Conservation (phyloP, 768 basidiomycete species). For the Tubosaeta brunneosetosa region DNA sequence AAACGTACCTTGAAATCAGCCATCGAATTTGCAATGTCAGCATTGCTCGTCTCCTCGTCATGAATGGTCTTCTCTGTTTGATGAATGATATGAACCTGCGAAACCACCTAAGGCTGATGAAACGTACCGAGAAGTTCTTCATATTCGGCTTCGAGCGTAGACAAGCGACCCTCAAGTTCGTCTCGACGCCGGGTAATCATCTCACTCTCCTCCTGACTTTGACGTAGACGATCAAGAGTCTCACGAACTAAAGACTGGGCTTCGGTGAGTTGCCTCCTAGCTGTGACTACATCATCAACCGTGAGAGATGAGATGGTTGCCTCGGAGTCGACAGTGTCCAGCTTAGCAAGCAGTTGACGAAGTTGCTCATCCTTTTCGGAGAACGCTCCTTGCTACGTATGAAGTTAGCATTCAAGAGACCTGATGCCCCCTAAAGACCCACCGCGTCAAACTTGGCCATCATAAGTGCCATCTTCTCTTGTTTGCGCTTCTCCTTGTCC, state of each 20-base stretch:
- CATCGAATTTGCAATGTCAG: conserved; percentile 79
- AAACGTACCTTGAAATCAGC: conserved; percentile 77
- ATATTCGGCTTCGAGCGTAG: conserved; percentile 85
- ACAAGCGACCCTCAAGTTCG: conserved; percentile 80
- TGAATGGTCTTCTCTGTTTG: conserved; percentile 82
- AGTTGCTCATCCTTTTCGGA: conserved; percentile 95
- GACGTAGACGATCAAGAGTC: conserved; percentile 82
- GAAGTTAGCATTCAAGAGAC: conserved; percentile 4
- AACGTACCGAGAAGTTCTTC: conserved; percentile 89
- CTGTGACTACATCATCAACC: conserved; percentile 71
- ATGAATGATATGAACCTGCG: conserved; percentile 7
- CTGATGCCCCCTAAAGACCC: conserved; percentile 26
- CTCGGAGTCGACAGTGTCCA: conserved; percentile 74
- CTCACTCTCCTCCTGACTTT: conserved; percentile 91
- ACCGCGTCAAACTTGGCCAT: conserved; percentile 99
- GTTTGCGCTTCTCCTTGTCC: conserved; percentile 98
- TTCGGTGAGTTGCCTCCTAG: conserved; percentile 85
- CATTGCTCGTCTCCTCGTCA: conserved; percentile 82
- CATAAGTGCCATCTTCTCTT: conserved; percentile 99
- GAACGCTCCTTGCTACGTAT: conserved; percentile 75
- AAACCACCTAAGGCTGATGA: not conserved
- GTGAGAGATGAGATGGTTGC: conserved; percentile 52
- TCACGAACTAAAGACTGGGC: conserved; percentile 83
- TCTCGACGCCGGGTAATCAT: conserved; percentile 75
- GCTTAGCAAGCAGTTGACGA: conserved; percentile 74